These are phyloP conservation scores for Cladosporium sp. DNA, from an alignment of 2,329 filamentous ascomycete genomes.

Conservation along the genomic window DNA sequence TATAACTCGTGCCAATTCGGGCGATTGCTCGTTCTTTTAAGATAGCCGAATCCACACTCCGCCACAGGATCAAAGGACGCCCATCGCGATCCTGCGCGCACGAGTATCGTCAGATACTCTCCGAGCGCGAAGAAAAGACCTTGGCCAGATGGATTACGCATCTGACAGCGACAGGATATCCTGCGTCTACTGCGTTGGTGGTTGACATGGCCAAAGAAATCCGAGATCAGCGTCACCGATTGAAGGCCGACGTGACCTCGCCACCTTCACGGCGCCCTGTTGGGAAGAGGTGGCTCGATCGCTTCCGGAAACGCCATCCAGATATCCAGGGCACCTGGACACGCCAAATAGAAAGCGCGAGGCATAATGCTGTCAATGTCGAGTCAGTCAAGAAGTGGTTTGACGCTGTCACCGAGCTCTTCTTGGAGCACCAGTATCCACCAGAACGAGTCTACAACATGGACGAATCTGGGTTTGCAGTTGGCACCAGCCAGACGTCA, in stretches of 20 bases:
- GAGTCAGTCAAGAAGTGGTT: slow-evolving; percentile 12
- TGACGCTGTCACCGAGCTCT: slow-evolving; percentile 11
- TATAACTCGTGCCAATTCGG: not conserved
- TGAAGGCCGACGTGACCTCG: not conserved
- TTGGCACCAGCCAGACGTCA: slow-evolving; percentile 10
- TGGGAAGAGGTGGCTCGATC: slow-evolving; percentile 10
- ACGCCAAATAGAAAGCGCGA: slow-evolving; percentile 4
- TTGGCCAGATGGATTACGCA: slow-evolving; percentile 1
- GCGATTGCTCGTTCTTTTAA: not conserved
- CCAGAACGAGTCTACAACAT: slow-evolving; percentile 8
- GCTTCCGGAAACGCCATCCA: slow-evolving; percentile 4
- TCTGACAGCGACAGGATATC: slow-evolving; percentile 10
- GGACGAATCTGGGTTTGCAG: slow-evolving; percentile 10
- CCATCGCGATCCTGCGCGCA: not conserved
- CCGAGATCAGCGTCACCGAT: not conserved
- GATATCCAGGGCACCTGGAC: slow-evolving; percentile 11
- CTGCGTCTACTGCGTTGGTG: slow-evolving; percentile 6
- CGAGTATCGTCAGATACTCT: not conserved
- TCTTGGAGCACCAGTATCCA: slow-evolving; percentile 3
- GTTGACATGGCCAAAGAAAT: slow-evolving; percentile 14
- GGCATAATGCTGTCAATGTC: slow-evolving; percentile 9
- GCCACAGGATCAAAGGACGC: not conserved
- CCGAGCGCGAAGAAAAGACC: not conserved
- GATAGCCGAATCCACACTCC: not conserved
- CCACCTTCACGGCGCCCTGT: too few relatives aligned